A percentile compares a stretch with the other conserved stretches of the same genome.
Evolutionary conservation across 768 basidiomycete species (phyloP).

Genomic region (Amanita inopinata): DNA sequence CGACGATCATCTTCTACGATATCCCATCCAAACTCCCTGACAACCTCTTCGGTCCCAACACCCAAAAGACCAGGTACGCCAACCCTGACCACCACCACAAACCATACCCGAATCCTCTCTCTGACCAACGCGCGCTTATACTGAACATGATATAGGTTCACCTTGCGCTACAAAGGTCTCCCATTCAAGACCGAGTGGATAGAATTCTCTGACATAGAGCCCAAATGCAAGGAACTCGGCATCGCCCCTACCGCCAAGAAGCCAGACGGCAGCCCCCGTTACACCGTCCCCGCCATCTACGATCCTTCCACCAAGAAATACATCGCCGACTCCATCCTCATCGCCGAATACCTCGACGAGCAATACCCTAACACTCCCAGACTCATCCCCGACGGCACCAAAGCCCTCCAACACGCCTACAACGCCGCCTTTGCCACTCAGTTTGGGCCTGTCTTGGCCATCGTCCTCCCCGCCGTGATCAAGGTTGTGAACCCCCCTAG

Average conservation of each 20-base stretch:
- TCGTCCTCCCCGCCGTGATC: background rate
- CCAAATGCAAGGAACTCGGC: slow-evolving; percentile 21
- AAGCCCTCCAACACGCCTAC: slow-evolving; percentile 12
- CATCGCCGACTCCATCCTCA: slow-evolving; percentile 30
- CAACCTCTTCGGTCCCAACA: slow-evolving; percentile 28
- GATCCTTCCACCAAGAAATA: slow-evolving; percentile 26
- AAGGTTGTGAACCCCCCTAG: slow-evolving; percentile 16
- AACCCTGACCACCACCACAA: background rate
- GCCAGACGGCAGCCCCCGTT: slow-evolving; percentile 21
- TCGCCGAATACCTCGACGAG: slow-evolving; percentile 37
- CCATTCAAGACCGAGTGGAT: slow-evolving; percentile 33
- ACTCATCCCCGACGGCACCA: slow-evolving; percentile 16
- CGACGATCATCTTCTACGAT: slow-evolving; percentile 24
- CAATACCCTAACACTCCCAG: slow-evolving; percentile 26
- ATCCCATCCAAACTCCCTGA: slow-evolving; percentile 20
- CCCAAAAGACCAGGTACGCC: slow-evolving; percentile 26
- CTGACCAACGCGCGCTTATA: too few species aligned
- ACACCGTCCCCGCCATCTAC: slow-evolving; percentile 32
- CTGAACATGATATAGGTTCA: too few species aligned
- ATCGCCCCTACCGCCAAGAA: slow-evolving; percentile 21
- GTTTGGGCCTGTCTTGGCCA: too few species aligned
- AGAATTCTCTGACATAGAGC: slow-evolving; percentile 31
- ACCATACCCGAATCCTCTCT: too few species aligned
- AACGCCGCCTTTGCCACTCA: background rate
- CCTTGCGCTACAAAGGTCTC: slow-evolving; percentile 25